phyloP scores from a whole-genome alignment of 495 filamentous ascomycete genomes.

The Chaetomidium leptoderma region DNA sequence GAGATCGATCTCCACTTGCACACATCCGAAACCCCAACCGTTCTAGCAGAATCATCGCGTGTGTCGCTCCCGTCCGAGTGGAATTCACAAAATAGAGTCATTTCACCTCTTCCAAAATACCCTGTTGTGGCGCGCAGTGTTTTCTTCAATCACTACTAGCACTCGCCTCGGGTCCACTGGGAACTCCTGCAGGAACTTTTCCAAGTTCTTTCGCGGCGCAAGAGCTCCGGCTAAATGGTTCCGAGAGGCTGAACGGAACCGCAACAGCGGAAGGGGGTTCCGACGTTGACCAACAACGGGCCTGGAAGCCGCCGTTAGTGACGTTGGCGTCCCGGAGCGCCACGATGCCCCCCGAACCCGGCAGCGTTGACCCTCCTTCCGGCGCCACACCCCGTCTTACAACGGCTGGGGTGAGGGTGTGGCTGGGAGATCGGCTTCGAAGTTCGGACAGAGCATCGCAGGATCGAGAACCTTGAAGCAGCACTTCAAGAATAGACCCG shows the following conservation, averaged over 20 bases:
- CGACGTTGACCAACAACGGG: constrained; percentile 2
- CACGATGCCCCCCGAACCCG: not conserved
- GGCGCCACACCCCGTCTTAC: not conserved
- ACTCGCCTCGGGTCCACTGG: not conserved
- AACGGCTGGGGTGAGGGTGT: not conserved
- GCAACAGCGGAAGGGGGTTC: not conserved
- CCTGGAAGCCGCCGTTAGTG: constrained; percentile 13
- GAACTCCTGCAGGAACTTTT: not conserved
- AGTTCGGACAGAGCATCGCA: not conserved
- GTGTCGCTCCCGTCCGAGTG: not conserved
- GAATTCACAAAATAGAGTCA: not conserved
- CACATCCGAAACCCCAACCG: not conserved
- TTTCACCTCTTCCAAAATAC: not conserved
- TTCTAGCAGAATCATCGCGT: not conserved
- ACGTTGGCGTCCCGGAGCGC: not conserved
- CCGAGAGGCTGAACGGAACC: constrained; percentile 7
- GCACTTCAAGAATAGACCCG: not conserved
- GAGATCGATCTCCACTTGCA: not conserved
- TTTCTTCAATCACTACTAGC: not conserved
- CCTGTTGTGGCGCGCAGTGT: not conserved
- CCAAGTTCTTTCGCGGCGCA: not conserved
- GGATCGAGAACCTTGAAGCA: not conserved
- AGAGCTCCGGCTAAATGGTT: constrained; percentile 10
- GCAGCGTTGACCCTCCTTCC: not conserved
- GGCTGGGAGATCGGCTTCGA: not conserved